These are phyloP conservation scores for Carpinus fangiana DNA, from an alignment of 306 rosid species.

Conservation along the genomic window DNA sequence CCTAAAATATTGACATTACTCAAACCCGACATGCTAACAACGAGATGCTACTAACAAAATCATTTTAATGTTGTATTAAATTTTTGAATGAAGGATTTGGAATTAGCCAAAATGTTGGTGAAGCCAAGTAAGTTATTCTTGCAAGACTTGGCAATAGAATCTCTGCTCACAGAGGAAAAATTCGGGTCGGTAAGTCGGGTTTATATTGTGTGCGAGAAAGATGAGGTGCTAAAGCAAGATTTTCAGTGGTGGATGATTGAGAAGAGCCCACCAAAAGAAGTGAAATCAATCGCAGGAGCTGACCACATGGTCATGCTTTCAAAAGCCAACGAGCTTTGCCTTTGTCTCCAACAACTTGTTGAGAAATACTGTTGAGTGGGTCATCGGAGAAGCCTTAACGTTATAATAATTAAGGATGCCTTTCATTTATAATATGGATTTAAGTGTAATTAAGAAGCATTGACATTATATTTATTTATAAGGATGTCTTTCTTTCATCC, in stretches of 20 bases:
- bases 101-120: conserved; percentile 29
- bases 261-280: conserved; percentile 36
- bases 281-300: conserved; percentile 43
- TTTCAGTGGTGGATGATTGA: conserved; percentile 52
- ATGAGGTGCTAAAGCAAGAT: conserved; percentile 22
- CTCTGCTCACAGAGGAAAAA: conserved; percentile 27
- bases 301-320: conserved; percentile 47
- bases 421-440: too few species aligned
- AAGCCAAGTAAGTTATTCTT: conserved; percentile 41
- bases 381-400: too few species aligned
- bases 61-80: too few species aligned
- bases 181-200: conserved; percentile 43
- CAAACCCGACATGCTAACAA: too few species aligned
- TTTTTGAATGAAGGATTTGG: conserved; percentile 29
- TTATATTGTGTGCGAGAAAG: conserved; percentile 30
- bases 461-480: too few species aligned
- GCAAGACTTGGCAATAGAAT: conserved; percentile 43
- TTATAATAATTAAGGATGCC: too few species aligned
- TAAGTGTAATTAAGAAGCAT: too few species aligned
- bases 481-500: too few species aligned
- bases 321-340: conserved; percentile 25
- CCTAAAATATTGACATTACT: too few species aligned
- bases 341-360: conserved; percentile 10
- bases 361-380: too few species aligned
- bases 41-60: too few species aligned